Evolutionary conservation across 1,139 yeast genomes (phyloP), one percentile per base, ranked within the genome.

Genomic region (Candida glucosophila): DNA sequence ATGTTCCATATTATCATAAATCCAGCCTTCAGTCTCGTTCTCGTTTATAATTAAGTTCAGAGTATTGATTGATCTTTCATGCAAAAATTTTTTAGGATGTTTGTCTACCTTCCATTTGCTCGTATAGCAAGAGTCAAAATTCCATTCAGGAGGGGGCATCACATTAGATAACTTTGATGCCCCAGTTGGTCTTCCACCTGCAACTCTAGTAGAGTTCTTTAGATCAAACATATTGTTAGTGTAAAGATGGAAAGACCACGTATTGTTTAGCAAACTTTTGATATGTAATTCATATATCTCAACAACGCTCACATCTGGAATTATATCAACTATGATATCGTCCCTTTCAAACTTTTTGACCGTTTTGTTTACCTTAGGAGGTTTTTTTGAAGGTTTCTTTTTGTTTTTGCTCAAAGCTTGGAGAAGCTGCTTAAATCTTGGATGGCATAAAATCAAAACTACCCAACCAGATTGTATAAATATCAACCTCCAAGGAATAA

Each of bases 221-320:
- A 52, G 46, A 29, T 73, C 77, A 48, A 78, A 86, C 1, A 76
- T 48, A 2, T 43, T 42, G 23, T 46, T 50, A 20, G 62, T 35
- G 31, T 58, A 64, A 18, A 49, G 41, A 30, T 49, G 52, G 22
- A 55, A 52, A 8, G 49, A 61, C 82, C 92, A 86, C 20, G 64
- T 58, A 4, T 66, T 55, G 4, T 75, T 72, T 3, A 80, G 66
- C 10, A 75, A 58, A 19, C 79, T 79, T 39, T 68, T 79, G 27
- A 67, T 62, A 44, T 82, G 81, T 15, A 86, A 60, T 48, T 85
- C 95, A 46, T 65, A 86, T 1, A 86, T 58, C 43, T 85, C 94
- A 5, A 82, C 88, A 9, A 62, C 49, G 28, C 66, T 56, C 1
- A 66, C 58, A 25, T 77, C 77, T 0, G 83, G 78, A 1, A 67